Conservation (phyloP, 371 early-diverging fungal species). For the Mucor sp. region DNA sequence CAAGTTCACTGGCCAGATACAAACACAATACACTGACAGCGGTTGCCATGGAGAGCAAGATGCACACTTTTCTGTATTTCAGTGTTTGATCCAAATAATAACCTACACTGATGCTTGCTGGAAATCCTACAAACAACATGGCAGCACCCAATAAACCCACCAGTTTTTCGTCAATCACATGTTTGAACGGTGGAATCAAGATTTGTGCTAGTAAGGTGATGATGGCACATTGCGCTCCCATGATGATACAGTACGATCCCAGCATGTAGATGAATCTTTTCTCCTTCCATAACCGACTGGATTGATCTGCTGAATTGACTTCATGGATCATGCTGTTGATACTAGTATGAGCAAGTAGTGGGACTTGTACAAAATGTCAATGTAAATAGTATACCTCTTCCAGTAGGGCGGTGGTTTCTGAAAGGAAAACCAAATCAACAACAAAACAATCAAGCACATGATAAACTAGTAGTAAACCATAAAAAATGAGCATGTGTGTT, state of each 20-base stretch:
- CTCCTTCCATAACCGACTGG: slow-evolving; percentile 26
- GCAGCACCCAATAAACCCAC: slow-evolving; percentile 46
- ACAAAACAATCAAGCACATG: slow-evolving; percentile 25
- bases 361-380: too few relatives aligned
- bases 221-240: slow-evolving; percentile 55
- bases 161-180: slow-evolving; percentile 31
- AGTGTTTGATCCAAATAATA: slow-evolving; percentile 46
- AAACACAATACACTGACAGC: slow-evolving; percentile 31
- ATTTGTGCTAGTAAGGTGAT: slow-evolving; percentile 54
- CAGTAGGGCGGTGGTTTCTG: slow-evolving; percentile 22
- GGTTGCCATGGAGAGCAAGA: slow-evolving; percentile 25
- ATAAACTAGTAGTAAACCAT: slow-evolving; percentile 10
- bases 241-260: slow-evolving; percentile 43
- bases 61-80: slow-evolving; percentile 37
- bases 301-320: slow-evolving; percentile 25
- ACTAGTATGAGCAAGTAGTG: too few relatives aligned
- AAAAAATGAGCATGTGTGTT: too few relatives aligned
- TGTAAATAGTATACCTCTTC: slow-evolving; percentile 18
- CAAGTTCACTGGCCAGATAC: slow-evolving; percentile 28
- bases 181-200: slow-evolving; percentile 43
- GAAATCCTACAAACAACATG: slow-evolving; percentile 47
- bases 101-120: slow-evolving; percentile 45
- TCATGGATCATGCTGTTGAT: slow-evolving; percentile 15
- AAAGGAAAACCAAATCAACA: slow-evolving; percentile 26
- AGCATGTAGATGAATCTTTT: slow-evolving; percentile 35